phyloP scores from a whole-genome alignment of 495 filamentous ascomycete species.

The Neurospora terricola region DNA sequence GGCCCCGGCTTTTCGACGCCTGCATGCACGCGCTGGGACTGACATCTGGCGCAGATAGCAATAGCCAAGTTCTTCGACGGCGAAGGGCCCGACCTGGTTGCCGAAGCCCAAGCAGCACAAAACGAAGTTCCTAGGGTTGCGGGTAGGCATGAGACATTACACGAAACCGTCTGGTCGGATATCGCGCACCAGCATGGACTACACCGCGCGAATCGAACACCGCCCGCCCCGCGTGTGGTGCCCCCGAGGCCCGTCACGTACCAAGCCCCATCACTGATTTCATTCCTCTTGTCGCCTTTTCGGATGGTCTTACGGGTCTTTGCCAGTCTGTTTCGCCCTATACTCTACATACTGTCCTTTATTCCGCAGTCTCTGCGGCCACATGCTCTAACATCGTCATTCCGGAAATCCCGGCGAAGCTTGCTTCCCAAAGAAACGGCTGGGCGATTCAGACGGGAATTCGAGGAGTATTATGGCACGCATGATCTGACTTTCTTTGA shows the following conservation, averaged over 20 bases:
- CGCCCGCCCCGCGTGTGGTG: conserved; percentile 70
- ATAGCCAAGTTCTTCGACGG: conserved; percentile 97
- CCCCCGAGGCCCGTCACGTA: conserved; percentile 58
- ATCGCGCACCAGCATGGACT: neutral
- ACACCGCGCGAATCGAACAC: conserved; percentile 20
- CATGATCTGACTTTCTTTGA: conserved; percentile 66
- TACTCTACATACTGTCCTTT: conserved; percentile 66
- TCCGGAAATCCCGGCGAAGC: conserved; percentile 53
- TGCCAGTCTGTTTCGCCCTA: conserved; percentile 52
- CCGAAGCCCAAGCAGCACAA: conserved; percentile 60
- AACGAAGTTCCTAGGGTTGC: conserved; percentile 45
- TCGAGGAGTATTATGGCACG: conserved; percentile 82
- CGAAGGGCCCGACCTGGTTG: conserved; percentile 72
- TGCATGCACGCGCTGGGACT: neutral
- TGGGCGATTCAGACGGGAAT: conserved; percentile 77
- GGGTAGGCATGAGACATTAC: conserved; percentile 59
- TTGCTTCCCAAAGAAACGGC: conserved; percentile 80
- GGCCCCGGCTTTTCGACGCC: neutral
- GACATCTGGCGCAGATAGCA: conserved; percentile 55
- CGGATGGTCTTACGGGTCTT: conserved; percentile 63
- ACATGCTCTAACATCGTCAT: conserved; percentile 47
- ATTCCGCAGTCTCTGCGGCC: conserved; percentile 41
- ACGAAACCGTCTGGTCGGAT: conserved; percentile 41
- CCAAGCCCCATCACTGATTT: conserved; percentile 62
- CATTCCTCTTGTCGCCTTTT: conserved; percentile 73